Conservation (phyloP, 2,329 filamentous ascomycete genomes). For the Dactylellina cionopaga region DNA sequence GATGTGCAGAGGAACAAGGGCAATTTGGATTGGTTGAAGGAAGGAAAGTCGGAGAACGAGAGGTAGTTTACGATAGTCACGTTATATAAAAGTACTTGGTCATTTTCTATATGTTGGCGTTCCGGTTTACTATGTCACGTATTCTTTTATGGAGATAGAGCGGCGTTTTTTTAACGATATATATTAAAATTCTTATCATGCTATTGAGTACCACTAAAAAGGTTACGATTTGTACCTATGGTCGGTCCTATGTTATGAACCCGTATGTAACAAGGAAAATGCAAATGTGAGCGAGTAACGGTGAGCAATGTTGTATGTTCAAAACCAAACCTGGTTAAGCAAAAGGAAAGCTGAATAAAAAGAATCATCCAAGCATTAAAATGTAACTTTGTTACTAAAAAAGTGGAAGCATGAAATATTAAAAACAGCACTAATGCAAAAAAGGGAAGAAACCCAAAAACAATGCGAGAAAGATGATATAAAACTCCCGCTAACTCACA, state of each 20-base stretch:
- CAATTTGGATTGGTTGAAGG: constrained; percentile 76
- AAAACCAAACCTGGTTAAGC: not conserved
- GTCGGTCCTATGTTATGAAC: not conserved
- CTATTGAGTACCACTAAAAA: too few relatives aligned
- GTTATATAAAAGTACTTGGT: too few relatives aligned
- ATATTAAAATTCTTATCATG: too few relatives aligned
- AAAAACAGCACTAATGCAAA: constrained; percentile 4
- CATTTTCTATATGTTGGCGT: too few relatives aligned
- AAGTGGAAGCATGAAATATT: too few relatives aligned
- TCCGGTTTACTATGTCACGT: constrained; percentile 12
- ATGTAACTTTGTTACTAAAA: too few relatives aligned
- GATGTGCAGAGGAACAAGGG: constrained; percentile 79
- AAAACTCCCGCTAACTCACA: constrained; percentile 50
- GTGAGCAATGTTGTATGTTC: too few relatives aligned
- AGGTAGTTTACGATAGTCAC: too few relatives aligned
- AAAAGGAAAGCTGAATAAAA: constrained; percentile 15
- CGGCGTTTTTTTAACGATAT: too few relatives aligned
- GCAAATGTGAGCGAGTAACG: too few relatives aligned
- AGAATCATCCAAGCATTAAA: constrained; percentile 1
- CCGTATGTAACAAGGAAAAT: not conserved
- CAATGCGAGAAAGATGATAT: not conserved
- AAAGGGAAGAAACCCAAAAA: not conserved
- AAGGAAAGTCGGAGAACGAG: constrained; percentile 83
- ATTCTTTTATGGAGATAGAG: constrained; percentile 9
- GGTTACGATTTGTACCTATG: too few relatives aligned